Evolutionary conservation across 306 rosid species (phyloP).

Genomic region (Dryas drummondii): DNA sequence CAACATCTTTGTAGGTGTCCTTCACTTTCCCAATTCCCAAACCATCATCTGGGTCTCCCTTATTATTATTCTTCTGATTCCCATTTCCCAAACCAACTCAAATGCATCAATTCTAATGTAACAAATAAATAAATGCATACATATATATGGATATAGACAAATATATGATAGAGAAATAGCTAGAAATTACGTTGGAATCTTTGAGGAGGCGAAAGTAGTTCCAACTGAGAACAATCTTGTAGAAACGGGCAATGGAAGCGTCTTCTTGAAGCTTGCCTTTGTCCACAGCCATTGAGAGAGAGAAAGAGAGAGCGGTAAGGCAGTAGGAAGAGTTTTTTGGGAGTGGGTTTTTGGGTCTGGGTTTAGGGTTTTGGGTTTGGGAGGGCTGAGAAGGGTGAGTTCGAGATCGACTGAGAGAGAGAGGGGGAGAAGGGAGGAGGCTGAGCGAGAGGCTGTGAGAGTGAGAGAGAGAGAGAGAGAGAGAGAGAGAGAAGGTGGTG

Average conservation of each 20-base stretch:
- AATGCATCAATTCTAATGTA: background rate
- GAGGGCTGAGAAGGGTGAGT: too few species aligned
- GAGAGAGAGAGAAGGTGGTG: too few species aligned
- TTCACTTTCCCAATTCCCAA: conserved; percentile 51
- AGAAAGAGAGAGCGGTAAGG: too few species aligned
- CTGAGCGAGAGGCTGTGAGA: too few species aligned
- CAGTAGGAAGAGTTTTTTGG: too few species aligned
- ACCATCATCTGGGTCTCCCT: conserved; percentile 21
- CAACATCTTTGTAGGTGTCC: conserved; percentile 55
- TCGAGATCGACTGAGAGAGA: too few species aligned
- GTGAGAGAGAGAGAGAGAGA: too few species aligned
- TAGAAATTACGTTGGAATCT: conserved; percentile 37
- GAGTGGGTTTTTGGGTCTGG: too few species aligned
- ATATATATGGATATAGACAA: background rate
- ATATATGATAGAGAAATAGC: conserved; percentile 4
- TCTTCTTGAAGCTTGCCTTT: conserved; percentile 59
- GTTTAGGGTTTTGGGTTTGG: too few species aligned
- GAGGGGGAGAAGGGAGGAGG: too few species aligned
- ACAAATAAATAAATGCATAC: background rate
- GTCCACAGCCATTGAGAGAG: conserved; percentile 59
- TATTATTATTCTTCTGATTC: conserved; percentile 11
- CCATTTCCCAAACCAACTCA: background rate
- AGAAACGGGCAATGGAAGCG: conserved; percentile 63
- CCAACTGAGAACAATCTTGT: conserved; percentile 73
- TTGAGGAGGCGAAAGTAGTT: conserved; percentile 54